phyloP scores from a whole-genome alignment of 441 rosid genomes.

The Melastoma candidum region DNA sequence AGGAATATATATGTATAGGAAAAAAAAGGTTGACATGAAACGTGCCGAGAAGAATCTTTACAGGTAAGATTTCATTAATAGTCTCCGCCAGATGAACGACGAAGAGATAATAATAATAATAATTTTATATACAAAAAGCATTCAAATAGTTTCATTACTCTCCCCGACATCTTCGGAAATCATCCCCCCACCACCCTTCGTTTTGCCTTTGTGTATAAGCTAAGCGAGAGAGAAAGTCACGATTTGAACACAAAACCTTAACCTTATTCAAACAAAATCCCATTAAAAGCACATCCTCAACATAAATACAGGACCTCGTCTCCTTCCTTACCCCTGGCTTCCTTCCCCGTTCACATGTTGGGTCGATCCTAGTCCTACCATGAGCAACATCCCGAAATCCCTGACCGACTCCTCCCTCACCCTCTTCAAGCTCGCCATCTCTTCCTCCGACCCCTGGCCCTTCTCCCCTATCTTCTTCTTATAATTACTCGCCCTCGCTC shows the following conservation, averaged over 20 bases:
- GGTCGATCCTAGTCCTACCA: constrained; percentile 26
- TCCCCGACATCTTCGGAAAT: background rate
- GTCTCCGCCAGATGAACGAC: too few species aligned
- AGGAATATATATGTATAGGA: too few species aligned
- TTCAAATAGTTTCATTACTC: background rate
- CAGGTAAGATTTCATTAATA: too few species aligned
- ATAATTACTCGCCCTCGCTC: background rate
- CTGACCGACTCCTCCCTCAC: constrained; percentile 63
- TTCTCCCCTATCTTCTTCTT: constrained; percentile 32
- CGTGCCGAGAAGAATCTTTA: too few species aligned
- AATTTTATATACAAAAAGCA: too few species aligned
- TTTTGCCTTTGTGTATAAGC: constrained; percentile 21
- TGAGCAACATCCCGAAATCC: constrained; percentile 83
- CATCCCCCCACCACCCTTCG: background rate
- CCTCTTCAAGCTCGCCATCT: constrained; percentile 60
- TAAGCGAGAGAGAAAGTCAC: constrained; percentile 14
- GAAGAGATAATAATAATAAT: too few species aligned
- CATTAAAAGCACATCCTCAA: background rate
- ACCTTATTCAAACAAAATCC: too few species aligned
- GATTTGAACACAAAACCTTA: too few species aligned
- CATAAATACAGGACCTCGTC: constrained; percentile 9
- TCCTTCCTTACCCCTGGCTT: background rate
- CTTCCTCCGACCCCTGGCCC: constrained; percentile 81
- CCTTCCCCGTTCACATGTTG: constrained; percentile 7
- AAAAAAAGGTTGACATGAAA: too few species aligned